A percentile compares a stretch with the other conserved stretches of the same genome.
phyloP scores from a whole-genome alignment of 2,329 filamentous ascomycete genomes.

The Arthrinium phaeospermum region DNA sequence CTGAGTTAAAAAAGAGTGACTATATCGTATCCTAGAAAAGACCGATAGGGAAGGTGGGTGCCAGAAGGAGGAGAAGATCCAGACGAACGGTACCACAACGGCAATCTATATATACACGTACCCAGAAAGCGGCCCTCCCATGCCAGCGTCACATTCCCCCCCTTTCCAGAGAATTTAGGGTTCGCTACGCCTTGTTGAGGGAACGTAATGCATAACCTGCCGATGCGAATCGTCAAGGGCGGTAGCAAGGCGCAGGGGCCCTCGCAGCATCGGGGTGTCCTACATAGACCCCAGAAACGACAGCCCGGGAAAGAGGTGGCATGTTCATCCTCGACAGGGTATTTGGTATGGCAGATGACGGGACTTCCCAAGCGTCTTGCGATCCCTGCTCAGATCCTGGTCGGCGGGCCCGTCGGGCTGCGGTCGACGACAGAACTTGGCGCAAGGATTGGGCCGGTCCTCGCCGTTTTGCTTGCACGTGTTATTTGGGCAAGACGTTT shows the following conservation, averaged over 20 bases:
- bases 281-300: not conserved
- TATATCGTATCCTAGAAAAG: constrained; percentile 11
- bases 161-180: not conserved
- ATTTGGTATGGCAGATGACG: not conserved
- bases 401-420: constrained; percentile 2
- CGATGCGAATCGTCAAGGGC: not conserved
- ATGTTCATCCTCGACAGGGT: not conserved
- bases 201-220: not conserved
- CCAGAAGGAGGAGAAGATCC: not conserved
- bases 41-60: constrained; percentile 16
- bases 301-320: not conserved
- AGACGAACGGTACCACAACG: not conserved
- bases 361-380: not conserved
- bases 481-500: not conserved
- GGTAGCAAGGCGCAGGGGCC: not conserved
- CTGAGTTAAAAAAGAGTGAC: not conserved
- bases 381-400: not conserved
- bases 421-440: not conserved
- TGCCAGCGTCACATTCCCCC: not conserved
- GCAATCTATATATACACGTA: constrained; percentile 12
- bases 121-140: not conserved
- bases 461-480: not conserved
- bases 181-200: not conserved
- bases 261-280: not conserved
- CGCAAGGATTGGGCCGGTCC: not conserved